Evolutionary conservation across 2,329 filamentous ascomycete genomes (phyloP), one percentile per base, ranked within the genome.

Genomic region (Aaosphaeria pasadenensis): DNA sequence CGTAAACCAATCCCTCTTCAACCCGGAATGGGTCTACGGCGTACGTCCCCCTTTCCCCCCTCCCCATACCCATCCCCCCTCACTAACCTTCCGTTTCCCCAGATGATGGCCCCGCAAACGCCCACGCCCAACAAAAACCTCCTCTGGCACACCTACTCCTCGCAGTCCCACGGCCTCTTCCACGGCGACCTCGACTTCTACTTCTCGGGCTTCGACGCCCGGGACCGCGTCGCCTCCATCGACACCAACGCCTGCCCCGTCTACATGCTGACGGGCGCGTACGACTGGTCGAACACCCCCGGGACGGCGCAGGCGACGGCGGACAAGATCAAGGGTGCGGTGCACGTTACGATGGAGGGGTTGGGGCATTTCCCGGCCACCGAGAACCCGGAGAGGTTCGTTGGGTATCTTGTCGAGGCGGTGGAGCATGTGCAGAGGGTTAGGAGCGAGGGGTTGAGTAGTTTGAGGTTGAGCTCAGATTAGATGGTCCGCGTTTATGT

Each of bases 131-230:
- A 76, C 53, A 75, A 75, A 43, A 69, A 75, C 46, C 68, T 79
- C 30, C 71, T 79, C 51, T 79, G 76, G 76, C 76, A 78, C 51
- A 49, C 73, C 7, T 78, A 78, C 57, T 74, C 69, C 5, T 69
- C 70, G 0, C 76, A 78, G 63, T 76, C 76, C 1, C 79, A 78
- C 48, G 75, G 75, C 1, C 62, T 78, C 43, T 78, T 79, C 66
- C 76, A 78, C 56, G 76, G 76, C 28, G 75, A 78, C 49, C 60
- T 78, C 11, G 74, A 78, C 57, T 78, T 78, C 58, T 78, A 77
- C 65, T 78, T 78, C 45, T 73, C 73, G 44, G 75, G 75, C 42
- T 79, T 71, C 63, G 76, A 79, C 54, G 76, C 73, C 7, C 71
- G 76, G 29, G 60, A 67, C 9, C 70, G 74, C 46, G 67, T 77